Conservation (phyloP, 176 grass and related monocot genomes). For the Aegilops longissima region DNA sequence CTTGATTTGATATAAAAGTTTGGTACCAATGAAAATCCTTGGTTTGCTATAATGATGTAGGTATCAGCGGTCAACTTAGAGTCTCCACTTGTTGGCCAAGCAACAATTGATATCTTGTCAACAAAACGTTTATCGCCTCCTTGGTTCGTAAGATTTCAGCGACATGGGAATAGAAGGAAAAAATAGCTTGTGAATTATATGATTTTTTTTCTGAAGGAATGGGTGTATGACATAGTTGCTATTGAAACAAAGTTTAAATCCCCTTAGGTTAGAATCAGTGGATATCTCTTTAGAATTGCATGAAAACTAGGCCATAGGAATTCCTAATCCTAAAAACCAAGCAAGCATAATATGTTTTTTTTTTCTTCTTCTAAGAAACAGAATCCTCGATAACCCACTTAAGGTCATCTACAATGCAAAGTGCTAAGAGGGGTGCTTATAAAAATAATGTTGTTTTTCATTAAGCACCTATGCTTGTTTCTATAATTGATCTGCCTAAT, state of each 20-base stretch:
- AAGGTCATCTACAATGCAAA: no score
- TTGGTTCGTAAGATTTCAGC: no score
- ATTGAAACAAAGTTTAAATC: neutral
- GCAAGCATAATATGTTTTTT: no score
- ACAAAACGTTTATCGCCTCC: neutral
- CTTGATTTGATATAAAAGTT: constrained; percentile 38
- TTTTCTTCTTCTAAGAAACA: no score
- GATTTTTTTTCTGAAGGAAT: no score
- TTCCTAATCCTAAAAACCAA: neutral
- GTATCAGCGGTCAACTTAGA: constrained; percentile 31
- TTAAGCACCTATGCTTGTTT: neutral
- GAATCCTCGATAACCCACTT: no score
- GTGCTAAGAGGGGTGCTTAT: neutral
- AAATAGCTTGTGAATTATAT: no score
- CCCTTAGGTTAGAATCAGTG: neutral
- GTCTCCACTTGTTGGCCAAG: neutral
- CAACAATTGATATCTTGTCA: neutral
- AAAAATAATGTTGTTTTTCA: neutral
- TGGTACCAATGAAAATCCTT: constrained; percentile 25
- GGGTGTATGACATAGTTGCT: neutral
- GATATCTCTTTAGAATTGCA: neutral
- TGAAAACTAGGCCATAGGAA: neutral
- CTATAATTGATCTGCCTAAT: neutral
- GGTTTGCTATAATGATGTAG: constrained; percentile 23
- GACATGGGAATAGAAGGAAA: no score